Evolutionary conservation across 1,284 basidiomycete genomes (phyloP).

Genomic region (Fomitopsis betulina): DNA sequence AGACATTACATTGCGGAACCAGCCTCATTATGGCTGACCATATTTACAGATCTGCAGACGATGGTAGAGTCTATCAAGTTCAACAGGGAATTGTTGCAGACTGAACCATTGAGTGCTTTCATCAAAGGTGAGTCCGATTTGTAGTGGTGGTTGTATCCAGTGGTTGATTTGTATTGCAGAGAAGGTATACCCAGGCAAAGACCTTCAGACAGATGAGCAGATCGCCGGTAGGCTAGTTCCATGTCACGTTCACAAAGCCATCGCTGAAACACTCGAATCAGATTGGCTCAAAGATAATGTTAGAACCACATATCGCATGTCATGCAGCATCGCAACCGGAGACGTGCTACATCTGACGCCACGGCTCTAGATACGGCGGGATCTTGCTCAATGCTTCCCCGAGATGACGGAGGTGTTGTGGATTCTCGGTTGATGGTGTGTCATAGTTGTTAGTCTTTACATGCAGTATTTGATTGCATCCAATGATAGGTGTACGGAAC

Average conservation of each 20-base stretch:
- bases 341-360: background rate
- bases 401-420: constrained; percentile 46
- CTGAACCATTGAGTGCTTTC: constrained; percentile 39
- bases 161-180: constrained; percentile 5
- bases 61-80: constrained; percentile 49
- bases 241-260: background rate
- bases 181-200: constrained; percentile 36
- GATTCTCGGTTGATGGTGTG: constrained; percentile 35
- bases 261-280: background rate
- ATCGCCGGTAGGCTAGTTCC: constrained; percentile 5
- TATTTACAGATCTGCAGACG: constrained; percentile 31
- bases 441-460: background rate
- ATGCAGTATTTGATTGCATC: background rate
- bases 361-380: constrained; percentile 11
- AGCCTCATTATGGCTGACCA: background rate
- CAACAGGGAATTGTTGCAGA: constrained; percentile 35
- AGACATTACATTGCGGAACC: constrained; percentile 12
- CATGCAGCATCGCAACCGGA: no score
- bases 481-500: constrained; percentile 1
- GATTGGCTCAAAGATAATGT: background rate
- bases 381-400: constrained; percentile 43
- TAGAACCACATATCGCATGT: background rate
- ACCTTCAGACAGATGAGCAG: constrained; percentile 19
- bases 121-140: constrained; percentile 14
- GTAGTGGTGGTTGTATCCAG: background rate